Evolutionary conservation across 768 basidiomycete species (phyloP), one percentile per base, ranked within the genome.

Genomic region (Termitomyces sp.): DNA sequence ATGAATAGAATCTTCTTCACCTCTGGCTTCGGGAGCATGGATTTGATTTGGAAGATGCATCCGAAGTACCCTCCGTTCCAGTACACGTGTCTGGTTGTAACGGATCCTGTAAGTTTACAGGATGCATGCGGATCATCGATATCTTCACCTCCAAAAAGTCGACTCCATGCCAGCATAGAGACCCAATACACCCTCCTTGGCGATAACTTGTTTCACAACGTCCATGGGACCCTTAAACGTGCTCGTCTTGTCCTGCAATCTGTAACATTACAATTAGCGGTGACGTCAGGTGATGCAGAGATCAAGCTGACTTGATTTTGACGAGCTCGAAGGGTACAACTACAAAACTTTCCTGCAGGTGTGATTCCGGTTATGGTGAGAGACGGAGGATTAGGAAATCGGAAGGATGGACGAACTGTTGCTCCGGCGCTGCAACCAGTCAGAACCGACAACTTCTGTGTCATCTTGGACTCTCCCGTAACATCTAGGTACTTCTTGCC

Each of bases 21-120:
- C 75, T 93, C 83, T 12, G 96, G 82, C 69, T 92, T 93, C 35
- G 96, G 95, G 35, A 99, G 75, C 64, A 93, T 62, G 1, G 79
- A 68, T 59, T 87, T 84, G 50, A 97, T 87, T 74, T 92, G 89
- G 79, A 88, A 89, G 68, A 99, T 98, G 57, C 86, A 83, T 26
- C 91, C 91, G 62, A 99, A 99, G 79, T 95, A 98, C 10, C 96
- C 96, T 36, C 93, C 96, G 67, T 98, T 93, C 92, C 91, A 95
- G 82, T 85, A 88, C 33, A 93, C 66, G 66, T 95, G 92, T 67
- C 89, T 91, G 18, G 7, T 20, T 30, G 50, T 46, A n/a, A 43
- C 53, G 54, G 53, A 35, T 38, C 32, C 43, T 66, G 33, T 57
- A n/a, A 47, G 20, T 32, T 35, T 1, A 18, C 50, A 32, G 16